A percentile compares a stretch with the other conserved stretches of the same genome.
phyloP scores from a whole-genome alignment of 2,329 filamentous ascomycete genomes.

The Trichophyton rubrum region DNA sequence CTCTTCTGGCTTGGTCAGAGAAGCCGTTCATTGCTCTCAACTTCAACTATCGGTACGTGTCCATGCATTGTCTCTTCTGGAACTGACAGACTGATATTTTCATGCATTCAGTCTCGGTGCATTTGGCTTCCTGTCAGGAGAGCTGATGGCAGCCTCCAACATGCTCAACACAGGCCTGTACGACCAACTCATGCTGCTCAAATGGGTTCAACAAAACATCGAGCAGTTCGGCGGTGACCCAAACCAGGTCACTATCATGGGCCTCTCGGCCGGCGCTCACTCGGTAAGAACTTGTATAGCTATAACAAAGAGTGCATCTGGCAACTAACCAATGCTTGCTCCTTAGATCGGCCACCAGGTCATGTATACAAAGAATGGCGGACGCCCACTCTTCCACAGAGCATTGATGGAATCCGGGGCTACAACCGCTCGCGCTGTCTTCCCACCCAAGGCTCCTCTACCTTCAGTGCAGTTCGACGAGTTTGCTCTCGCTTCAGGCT shows the following conservation, averaged over 20 bases:
- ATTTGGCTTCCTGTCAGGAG: constrained; percentile 56
- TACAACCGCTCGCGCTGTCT: constrained; percentile 37
- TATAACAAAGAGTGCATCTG: not conserved
- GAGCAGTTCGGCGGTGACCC: constrained; percentile 20
- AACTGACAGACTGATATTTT: not conserved
- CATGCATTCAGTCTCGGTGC: constrained; percentile 24
- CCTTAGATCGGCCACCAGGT: constrained; percentile 54
- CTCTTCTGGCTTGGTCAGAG: constrained; percentile 46
- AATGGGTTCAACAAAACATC: constrained; percentile 23
- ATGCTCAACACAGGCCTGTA: constrained; percentile 33
- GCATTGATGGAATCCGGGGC: constrained; percentile 38
- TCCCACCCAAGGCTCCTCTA: constrained; percentile 28
- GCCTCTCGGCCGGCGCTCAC: constrained; percentile 36
- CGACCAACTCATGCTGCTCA: constrained; percentile 26
- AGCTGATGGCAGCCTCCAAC: constrained; percentile 41
- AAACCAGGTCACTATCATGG: constrained; percentile 27
- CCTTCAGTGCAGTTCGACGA: constrained; percentile 36
- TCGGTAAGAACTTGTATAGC: constrained; percentile 31
- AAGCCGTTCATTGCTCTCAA: constrained; percentile 34
- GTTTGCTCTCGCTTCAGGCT: constrained; percentile 28
- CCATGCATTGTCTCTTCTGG: not conserved
- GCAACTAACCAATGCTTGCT: not conserved
- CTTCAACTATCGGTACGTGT: constrained; percentile 31
- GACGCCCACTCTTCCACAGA: constrained; percentile 31
- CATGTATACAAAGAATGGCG: constrained; percentile 34